A percentile compares a stretch with the other conserved stretches of the same genome.
Conservation (phyloP, 441 rosid species). For the Viola pubescens region DNA sequence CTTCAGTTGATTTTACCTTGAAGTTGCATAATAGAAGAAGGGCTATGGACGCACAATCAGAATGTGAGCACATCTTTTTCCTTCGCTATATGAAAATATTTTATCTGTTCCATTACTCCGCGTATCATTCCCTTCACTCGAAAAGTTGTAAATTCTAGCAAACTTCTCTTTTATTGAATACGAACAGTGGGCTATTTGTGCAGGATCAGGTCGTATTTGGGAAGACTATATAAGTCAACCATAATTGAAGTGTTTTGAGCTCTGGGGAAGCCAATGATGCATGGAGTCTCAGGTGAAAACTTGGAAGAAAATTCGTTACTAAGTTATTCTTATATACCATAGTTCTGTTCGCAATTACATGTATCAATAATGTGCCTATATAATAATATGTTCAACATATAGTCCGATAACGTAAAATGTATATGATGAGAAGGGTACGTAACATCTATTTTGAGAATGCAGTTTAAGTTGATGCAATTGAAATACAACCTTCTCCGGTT, state of each 20-base stretch:
- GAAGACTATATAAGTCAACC: conserved; percentile 11
- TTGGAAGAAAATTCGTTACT: conserved; percentile 3
- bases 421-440: conserved; percentile 7
- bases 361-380: neutral
- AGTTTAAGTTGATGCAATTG: neutral
- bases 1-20: conserved; percentile 8
- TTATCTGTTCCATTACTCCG: neutral
- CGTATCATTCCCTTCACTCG: neutral
- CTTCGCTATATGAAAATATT: neutral
- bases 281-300: conserved; percentile 9
- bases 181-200: too few relatives aligned
- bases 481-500: neutral
- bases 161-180: too few relatives aligned
- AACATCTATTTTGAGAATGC: too few relatives aligned
- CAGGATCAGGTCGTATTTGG: neutral
- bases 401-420: conserved; percentile 13
- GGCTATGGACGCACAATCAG: conserved; percentile 16
- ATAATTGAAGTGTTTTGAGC: conserved; percentile 5
- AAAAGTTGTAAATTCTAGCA: neutral
- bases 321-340: neutral
- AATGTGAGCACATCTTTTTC: conserved; percentile 22
- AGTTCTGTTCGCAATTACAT: neutral
- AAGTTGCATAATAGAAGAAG: conserved; percentile 12
- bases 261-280: conserved; percentile 12
- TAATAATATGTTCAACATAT: neutral